Conservation (phyloP, 208 protist species). For the Wallacemonas sp. region DNA sequence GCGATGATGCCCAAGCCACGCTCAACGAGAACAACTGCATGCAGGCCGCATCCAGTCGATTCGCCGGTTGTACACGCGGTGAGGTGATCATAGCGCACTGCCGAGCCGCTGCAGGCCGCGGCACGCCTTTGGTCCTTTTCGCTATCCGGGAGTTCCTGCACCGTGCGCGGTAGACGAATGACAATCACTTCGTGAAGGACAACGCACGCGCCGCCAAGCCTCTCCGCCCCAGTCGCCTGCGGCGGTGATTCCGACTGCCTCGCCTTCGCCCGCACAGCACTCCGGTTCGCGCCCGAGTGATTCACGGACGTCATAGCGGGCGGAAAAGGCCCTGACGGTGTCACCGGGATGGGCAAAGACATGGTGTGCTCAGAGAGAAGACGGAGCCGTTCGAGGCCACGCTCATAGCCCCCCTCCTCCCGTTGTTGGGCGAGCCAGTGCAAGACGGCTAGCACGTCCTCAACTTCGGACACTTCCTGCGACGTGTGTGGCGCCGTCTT, state of each 20-base stretch:
- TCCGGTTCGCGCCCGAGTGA: too few species aligned
- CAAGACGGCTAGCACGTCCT: slow-evolving; percentile 42
- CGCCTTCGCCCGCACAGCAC: too few species aligned
- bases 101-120: background rate
- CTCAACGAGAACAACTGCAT: background rate
- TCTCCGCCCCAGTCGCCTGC: background rate
- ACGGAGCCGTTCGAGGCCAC: background rate
- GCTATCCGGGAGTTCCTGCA: background rate
- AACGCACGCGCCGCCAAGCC: background rate
- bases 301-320: too few species aligned
- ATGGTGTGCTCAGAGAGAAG: background rate
- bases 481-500: background rate
- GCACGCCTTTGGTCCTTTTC: too few species aligned
- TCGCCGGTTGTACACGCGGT: too few species aligned
- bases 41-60: too few species aligned
- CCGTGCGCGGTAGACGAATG: slow-evolving; percentile 1
- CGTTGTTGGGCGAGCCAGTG: slow-evolving; percentile 27
- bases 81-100: background rate
- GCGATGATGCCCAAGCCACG: background rate
- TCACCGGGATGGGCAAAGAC: background rate
- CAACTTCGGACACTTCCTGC: slow-evolving; percentile 11
- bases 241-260: too few species aligned
- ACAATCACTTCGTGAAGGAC: slow-evolving; percentile 2
- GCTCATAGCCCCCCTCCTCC: background rate
- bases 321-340: too few species aligned